Evolutionary conservation across 768 basidiomycete species (phyloP), one percentile per base, ranked within the genome.

Genomic region (Tylopilus subfusipes): DNA sequence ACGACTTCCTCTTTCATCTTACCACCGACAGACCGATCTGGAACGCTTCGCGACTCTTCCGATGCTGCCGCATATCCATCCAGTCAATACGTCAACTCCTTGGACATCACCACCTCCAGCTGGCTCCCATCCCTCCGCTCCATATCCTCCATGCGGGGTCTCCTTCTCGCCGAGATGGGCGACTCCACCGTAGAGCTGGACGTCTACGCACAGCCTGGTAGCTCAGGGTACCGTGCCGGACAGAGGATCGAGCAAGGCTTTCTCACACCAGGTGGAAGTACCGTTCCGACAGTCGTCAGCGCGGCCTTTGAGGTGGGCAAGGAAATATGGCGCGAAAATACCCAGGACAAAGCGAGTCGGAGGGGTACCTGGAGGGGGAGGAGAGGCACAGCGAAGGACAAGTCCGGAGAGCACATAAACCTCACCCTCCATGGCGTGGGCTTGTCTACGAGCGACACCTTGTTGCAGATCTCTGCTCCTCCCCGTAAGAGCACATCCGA

Each of bases 401-500:
- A 38, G 13, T n/a, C 27, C 7, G 46, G 38, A 13, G 65, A 52
- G 47, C 50, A 58, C 40, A 3, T 39, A 10, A 19, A 13, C 48
- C 38, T 52, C 51, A 33, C 53, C 9, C 47, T 48, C 38, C 56
- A 56, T 7, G 55, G 57, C 53, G 59, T 61, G 19, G 57, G 73
- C 77, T 33, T 73, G 65, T 51, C 75, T 75, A 47, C 78, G 75
- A 69, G 68, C 44, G 79, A 78, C 22, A 86, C 83, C 19, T 71
- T 86, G 39, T 73, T 85, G 44, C 80, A 73, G 60, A 68, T 76
- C 42, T 76, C 78, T n/a, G 76, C 73, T 14, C 72, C 78, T 4
- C 75, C 81, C 27, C 71, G 73, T 29, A 72, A 77, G 59, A 83
- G 76, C 47, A 75, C 79, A 8, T 77, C 77, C 18, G 84, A 88